A percentile compares a stretch with the other conserved stretches of the same genome.
Conservation (phyloP, 805 yeast species). For the Metschnikowia noctiluminum region DNA sequence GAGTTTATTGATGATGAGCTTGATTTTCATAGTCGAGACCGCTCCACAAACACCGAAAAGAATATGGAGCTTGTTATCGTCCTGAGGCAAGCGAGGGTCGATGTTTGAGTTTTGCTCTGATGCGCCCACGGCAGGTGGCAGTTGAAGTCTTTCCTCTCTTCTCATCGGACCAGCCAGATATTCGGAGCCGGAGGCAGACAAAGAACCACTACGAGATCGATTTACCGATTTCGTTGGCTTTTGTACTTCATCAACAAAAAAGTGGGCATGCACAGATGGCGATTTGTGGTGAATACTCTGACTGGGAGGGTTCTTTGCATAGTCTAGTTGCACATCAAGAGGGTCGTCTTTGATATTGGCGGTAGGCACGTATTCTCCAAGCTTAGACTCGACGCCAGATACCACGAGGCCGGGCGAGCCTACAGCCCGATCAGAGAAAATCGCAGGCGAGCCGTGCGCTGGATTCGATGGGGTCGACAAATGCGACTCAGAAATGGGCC, state of each 20-base stretch:
- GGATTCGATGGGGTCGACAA: neutral
- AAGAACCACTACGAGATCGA: constrained; percentile 40
- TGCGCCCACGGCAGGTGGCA: constrained; percentile 19
- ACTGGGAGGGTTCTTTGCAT: constrained; percentile 28
- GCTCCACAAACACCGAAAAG: constrained; percentile 60
- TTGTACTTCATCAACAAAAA: constrained; percentile 64
- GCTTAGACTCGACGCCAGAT: constrained; percentile 1
- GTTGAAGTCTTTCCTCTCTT: constrained; percentile 16
- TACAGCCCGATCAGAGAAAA: constrained; percentile 1
- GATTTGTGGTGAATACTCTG: constrained; percentile 45
- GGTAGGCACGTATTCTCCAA: constrained; percentile 1
- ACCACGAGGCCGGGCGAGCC: constrained; percentile 4
- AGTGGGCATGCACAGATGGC: constrained; percentile 76
- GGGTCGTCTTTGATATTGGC: constrained; percentile 5
- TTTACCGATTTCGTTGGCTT: constrained; percentile 39
- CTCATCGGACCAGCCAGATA: constrained; percentile 14
- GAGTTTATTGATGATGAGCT: constrained; percentile 49
- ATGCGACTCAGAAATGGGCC: neutral
- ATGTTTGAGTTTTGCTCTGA: constrained; percentile 44
- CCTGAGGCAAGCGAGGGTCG: constrained; percentile 63
- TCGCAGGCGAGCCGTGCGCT: neutral
- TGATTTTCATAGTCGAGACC: constrained; percentile 48
- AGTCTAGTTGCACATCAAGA: constrained; percentile 14
- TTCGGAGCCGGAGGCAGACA: constrained; percentile 27
- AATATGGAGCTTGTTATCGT: constrained; percentile 54